Percentiles rank a stretch among this genome's conserved stretches.
Evolutionary conservation across 129 eudicot species (phyloP).

Genomic region (Flaveria bidentis): DNA sequence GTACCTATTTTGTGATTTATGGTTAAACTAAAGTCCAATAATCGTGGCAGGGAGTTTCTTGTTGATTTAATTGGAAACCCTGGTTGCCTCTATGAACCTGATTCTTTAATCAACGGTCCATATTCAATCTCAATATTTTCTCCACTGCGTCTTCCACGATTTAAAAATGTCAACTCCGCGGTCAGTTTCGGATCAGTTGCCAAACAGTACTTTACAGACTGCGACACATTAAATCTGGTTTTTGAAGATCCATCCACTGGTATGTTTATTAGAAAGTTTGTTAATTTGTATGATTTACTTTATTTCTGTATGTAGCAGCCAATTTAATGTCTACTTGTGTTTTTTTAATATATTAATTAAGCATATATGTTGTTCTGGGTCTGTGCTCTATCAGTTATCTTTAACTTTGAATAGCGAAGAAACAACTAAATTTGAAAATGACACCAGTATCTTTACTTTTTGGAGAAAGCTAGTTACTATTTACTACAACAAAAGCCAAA

Average conservation of each 20-base stretch:
- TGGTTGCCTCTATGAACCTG: conserved; percentile 82
- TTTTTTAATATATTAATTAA: background rate
- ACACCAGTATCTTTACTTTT: background rate
- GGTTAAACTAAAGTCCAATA: conserved; percentile 2
- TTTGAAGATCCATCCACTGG: conserved; percentile 79
- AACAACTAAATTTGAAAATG: conserved; percentile 3
- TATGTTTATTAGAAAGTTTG: conserved; percentile 30
- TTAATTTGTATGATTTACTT: conserved; percentile 4
- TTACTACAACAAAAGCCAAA: background rate
- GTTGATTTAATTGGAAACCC: conserved; percentile 86
- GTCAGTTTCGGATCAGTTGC: conserved; percentile 77
- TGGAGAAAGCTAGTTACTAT: background rate
- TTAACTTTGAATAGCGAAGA: background rate
- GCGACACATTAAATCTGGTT: conserved; percentile 65
- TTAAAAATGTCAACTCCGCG: conserved; percentile 55
- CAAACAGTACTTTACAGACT: conserved; percentile 69
- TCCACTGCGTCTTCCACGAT: conserved; percentile 72
- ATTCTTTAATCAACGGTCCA: conserved; percentile 91
- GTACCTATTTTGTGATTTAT: conserved; percentile 1
- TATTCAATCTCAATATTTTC: conserved; percentile 90
- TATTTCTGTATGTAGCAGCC: background rate
- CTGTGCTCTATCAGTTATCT: background rate
- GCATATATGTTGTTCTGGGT: conserved; percentile 4
- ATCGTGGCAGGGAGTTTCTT: conserved; percentile 66
- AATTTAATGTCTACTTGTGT: background rate